Conservation (phyloP, 352 stramenopile genomes). For the Phytophthora tubulina region DNA sequence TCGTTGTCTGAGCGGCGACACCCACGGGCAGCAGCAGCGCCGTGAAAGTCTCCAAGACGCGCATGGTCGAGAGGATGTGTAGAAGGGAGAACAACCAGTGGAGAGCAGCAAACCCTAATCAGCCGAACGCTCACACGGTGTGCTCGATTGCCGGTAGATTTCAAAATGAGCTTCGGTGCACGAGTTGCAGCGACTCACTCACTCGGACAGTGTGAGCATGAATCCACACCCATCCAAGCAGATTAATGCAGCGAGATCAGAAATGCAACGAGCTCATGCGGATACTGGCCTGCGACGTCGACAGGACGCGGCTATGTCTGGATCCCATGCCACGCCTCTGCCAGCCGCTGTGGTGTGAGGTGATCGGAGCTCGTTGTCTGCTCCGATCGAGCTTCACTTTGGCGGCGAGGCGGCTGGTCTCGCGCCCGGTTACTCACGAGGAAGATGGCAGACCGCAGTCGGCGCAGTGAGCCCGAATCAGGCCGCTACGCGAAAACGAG, state of each 20-base stretch:
- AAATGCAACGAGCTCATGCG: conserved; percentile 21
- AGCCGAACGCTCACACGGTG: conserved; percentile 11
- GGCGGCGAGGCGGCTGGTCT: conserved; percentile 8
- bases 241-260: conserved; percentile 26
- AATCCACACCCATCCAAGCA: conserved; percentile 29
- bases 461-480: conserved; percentile 18
- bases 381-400: conserved; percentile 3
- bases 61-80: conserved; percentile 20
- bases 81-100: conserved; percentile 22
- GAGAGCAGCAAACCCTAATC: conserved; percentile 21
- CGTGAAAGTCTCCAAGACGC: conserved; percentile 12
- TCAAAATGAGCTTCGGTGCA: conserved; percentile 19
- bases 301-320: conserved; percentile 32
- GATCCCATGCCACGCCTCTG: conserved; percentile 31
- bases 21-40: conserved; percentile 33
- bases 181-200: conserved; percentile 1
- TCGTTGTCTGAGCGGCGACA: conserved; percentile 14
- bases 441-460: conserved; percentile 13
- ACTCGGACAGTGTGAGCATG: conserved; percentile 30
- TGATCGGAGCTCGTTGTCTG: conserved; percentile 1
- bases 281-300: conserved; percentile 37
- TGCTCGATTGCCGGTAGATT: conserved; percentile 28
- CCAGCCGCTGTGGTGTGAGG: neutral
- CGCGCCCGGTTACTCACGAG: conserved; percentile 20
- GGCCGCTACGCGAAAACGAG: conserved; percentile 28